Evolutionary conservation across 768 basidiomycete species (phyloP).

Genomic region (Boletellus sp.): DNA sequence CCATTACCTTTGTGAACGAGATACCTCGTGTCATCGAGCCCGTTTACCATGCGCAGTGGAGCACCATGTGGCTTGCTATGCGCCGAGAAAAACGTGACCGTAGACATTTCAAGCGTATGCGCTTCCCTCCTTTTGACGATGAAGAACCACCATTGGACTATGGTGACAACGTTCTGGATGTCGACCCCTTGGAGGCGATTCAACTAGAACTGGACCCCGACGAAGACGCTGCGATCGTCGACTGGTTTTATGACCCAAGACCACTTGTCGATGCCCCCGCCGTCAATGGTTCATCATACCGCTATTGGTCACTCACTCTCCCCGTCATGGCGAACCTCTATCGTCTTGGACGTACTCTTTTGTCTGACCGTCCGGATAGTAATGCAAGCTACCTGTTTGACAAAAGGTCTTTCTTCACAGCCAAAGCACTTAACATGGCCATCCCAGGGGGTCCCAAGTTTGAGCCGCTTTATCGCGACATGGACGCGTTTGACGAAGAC

Average conservation of each 20-base stretch:
- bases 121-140: slow-evolving; percentile 98
- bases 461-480: slow-evolving; percentile 94
- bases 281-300: slow-evolving; percentile 92
- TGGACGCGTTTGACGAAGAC: slow-evolving; percentile 97
- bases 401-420: slow-evolving; percentile 96
- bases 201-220: slow-evolving; percentile 92
- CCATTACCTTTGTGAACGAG: slow-evolving; percentile 99
- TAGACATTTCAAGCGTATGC: slow-evolving; percentile 99
- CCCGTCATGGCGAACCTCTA: slow-evolving; percentile 97
- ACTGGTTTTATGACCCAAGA: slow-evolving; percentile 99
- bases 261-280: slow-evolving; percentile 86
- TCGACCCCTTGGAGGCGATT: slow-evolving; percentile 96
- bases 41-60: slow-evolving; percentile 98
- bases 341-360: slow-evolving; percentile 87
- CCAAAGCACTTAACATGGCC: slow-evolving; percentile 94
- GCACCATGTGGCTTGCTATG: slow-evolving; percentile 99
- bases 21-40: slow-evolving; percentile 96
- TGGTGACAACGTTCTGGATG: slow-evolving; percentile 97
- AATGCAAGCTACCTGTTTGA: slow-evolving; percentile 95
- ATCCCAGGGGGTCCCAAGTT: slow-evolving; percentile 99
- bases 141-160: slow-evolving; percentile 99
- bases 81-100: slow-evolving; percentile 97
- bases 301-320: slow-evolving; percentile 88
- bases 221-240: slow-evolving; percentile 86
- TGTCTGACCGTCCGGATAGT: slow-evolving; percentile 88